phyloP scores from a whole-genome alignment of 2,329 filamentous ascomycete genomes.

The Drechslerella stenobrocha region DNA sequence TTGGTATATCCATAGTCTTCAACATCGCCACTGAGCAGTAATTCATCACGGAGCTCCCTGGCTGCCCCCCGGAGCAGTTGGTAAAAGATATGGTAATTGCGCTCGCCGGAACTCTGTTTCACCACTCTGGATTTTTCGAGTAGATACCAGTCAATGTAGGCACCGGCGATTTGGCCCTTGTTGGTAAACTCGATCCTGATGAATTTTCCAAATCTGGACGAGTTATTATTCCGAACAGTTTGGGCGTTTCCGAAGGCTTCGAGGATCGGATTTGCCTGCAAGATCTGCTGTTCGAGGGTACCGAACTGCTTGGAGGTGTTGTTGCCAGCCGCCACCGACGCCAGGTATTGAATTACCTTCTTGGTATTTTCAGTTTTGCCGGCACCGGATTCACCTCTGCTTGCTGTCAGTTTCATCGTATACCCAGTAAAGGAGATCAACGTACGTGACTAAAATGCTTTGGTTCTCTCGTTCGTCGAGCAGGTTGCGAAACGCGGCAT shows the following conservation, averaged over 20 bases:
- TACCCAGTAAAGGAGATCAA: too few relatives aligned
- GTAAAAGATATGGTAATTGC: constrained; percentile 98
- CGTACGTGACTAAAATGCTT: constrained; percentile 87
- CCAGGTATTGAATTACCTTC: constrained; percentile 98
- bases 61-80: constrained; percentile 87
- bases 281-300: constrained; percentile 91
- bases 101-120: constrained; percentile 79
- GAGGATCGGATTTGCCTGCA: constrained; percentile 93
- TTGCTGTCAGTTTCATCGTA: constrained; percentile 47
- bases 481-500: constrained; percentile 91
- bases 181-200: constrained; percentile 94
- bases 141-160: constrained; percentile 98
- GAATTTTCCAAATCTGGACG: constrained; percentile 96
- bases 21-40: constrained; percentile 74
- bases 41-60: constrained; percentile 70
- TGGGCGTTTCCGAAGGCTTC: constrained; percentile 98
- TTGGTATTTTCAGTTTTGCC: constrained; percentile 99
- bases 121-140: constrained; percentile 98
- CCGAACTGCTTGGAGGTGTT: constrained; percentile 71
- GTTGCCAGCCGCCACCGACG: constrained; percentile 85
- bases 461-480: constrained; percentile 95
- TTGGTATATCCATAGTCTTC: constrained; percentile 90
- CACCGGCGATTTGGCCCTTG: constrained; percentile 85
- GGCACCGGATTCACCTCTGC: constrained; percentile 84
- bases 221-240: constrained; percentile 97